Evolutionary conservation across 108 stramenopile species (phyloP).

Genomic region (Nannochloropsis oceanica): DNA sequence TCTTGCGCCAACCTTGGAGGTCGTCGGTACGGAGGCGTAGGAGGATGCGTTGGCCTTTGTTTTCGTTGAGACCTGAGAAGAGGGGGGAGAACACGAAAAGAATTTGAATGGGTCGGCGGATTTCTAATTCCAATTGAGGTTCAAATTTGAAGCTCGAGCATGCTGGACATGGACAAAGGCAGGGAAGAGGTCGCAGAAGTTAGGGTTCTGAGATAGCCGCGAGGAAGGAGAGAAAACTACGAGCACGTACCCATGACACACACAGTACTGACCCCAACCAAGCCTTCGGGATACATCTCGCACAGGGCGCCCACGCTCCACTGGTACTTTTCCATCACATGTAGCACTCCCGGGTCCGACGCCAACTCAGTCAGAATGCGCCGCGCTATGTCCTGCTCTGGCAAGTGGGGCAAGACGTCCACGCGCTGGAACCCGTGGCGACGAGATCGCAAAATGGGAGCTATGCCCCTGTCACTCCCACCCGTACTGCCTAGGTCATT

Average conservation of each 20-base stretch:
- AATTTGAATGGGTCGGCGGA: slow-evolving; percentile 20
- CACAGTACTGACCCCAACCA: slow-evolving; percentile 46
- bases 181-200: background rate
- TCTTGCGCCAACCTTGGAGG: slow-evolving; percentile 51
- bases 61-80: slow-evolving; percentile 50
- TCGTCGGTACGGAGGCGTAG: slow-evolving; percentile 59
- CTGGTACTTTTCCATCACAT: slow-evolving; percentile 47
- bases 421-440: background rate
- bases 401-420: slow-evolving; percentile 32
- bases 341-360: slow-evolving; percentile 51
- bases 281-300: slow-evolving; percentile 66
- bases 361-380: slow-evolving; percentile 39
- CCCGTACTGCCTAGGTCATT: background rate
- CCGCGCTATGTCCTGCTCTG: slow-evolving; percentile 32
- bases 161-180: background rate
- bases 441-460: background rate
- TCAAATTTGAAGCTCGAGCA: background rate
- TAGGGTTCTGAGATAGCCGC: background rate
- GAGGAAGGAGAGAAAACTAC: background rate
- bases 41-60: slow-evolving; percentile 54
- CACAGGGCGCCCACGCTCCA: slow-evolving; percentile 56
- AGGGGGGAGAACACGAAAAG: background rate
- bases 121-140: background rate
- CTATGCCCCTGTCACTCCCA: background rate
- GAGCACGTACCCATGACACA: slow-evolving; percentile 32